Base-by-base conservation (phyloP, 768 basidiomycete species). In the Termitomyces sp. region DNA sequence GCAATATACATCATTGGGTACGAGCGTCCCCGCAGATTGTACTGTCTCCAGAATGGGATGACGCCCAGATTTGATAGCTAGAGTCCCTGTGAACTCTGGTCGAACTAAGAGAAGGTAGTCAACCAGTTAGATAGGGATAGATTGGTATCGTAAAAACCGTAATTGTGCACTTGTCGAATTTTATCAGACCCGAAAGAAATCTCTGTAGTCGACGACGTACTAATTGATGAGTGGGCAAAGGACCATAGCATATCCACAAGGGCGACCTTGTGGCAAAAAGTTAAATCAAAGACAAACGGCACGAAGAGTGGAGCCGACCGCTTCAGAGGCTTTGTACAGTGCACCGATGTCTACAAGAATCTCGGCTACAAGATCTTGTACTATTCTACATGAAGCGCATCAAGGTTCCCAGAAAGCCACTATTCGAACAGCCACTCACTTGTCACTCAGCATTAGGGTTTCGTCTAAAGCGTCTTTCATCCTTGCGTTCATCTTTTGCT, bases 401-500 rank as follows among this genome's bases (percentile, higher is more conserved):
- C 9, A n/a, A 41, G 33, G 16, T 36, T 26, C 2, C n/a, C 13
- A 23, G 16, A 38, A 23, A 49, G 1, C 16, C 14, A 10, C 33
- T 1, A 23, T 12, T n/a, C 2, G 16, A 54, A 28, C 7, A 38
- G 28, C 12, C 30, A 64, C 77, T 13, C 59, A 87, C 89, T 85
- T 87, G 61, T 93, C 87, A 67, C 95, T 95, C 52, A 98, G 76
- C 43, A 93, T 81, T 55, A 97, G 73, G 0, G 91, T 85, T 70
- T 98, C 96, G 59, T 95, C 88, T n/a, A 96, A 74, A 0, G 93
- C 88, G 68, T 96, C 93, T 65, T 87, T 89, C 86, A 97, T 91
- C 49, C 93, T 76, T 0, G 91, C 86, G 68, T 95, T 95, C 74
- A 91, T 77, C 67, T 94, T 93, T 70, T 91, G 90, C 93, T 95